phyloP scores from a whole-genome alignment of 306 rosid genomes.

The Citrullus mucosospermus region DNA sequence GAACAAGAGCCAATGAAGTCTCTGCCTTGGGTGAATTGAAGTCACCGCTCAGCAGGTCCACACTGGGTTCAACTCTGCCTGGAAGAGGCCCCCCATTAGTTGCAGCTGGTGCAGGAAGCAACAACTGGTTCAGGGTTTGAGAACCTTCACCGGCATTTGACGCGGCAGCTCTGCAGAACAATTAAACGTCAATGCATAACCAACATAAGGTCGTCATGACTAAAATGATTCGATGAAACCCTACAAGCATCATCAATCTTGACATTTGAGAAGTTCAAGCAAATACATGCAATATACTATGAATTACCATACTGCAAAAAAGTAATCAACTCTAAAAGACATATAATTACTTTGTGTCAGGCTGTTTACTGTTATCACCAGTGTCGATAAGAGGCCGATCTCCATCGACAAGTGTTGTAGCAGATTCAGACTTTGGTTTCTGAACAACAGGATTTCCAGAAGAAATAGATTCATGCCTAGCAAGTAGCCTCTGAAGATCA shows the following conservation, averaged over 20 bases:
- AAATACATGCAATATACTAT: background rate
- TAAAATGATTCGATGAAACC: constrained; percentile 2
- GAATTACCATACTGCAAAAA: background rate
- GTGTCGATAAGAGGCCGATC: constrained; percentile 71
- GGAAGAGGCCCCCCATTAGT: constrained; percentile 38
- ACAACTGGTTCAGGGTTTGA: constrained; percentile 55
- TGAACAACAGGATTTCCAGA: constrained; percentile 48
- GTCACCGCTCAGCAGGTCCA: constrained; percentile 92
- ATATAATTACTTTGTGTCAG: constrained; percentile 34
- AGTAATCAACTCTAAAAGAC: background rate
- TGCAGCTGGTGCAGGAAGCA: constrained; percentile 65
- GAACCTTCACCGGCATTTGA: constrained; percentile 48
- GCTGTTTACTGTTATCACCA: constrained; percentile 51
- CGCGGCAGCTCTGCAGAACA: constrained; percentile 42
- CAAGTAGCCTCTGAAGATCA: constrained; percentile 84
- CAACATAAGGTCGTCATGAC: background rate
- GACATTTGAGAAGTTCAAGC: background rate
- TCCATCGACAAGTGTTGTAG: constrained; percentile 39
- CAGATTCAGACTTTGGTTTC: constrained; percentile 41
- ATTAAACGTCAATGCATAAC: background rate
- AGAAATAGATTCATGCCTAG: constrained; percentile 85
- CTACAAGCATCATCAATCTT: background rate
- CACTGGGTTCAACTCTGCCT: constrained; percentile 40
- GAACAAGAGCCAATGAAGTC: constrained; percentile 81
- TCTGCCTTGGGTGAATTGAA: constrained; percentile 71